A percentile compares a stretch with the other conserved stretches of the same genome.
phyloP scores from a whole-genome alignment of 2,329 filamentous ascomycete genomes.

The Myriosclerotinia scirpicola region DNA sequence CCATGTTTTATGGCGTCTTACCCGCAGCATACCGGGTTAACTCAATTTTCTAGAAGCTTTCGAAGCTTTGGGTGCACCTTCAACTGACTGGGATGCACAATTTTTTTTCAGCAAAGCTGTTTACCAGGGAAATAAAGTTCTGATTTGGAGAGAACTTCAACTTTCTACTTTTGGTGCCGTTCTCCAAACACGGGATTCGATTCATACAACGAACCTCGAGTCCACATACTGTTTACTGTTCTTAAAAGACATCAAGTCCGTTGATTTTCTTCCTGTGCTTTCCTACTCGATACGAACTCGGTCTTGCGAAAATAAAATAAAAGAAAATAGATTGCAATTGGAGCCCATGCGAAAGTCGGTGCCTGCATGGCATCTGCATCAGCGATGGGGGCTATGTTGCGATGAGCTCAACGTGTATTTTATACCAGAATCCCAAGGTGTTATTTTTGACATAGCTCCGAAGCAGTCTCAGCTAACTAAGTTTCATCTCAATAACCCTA shows the following conservation, averaged over 20 bases:
- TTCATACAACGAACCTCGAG: not conserved
- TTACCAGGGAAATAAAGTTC: too few species aligned
- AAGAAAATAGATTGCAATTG: too few species aligned
- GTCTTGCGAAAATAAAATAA: not conserved
- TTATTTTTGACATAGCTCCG: not conserved
- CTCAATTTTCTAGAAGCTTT: conserved; percentile 5
- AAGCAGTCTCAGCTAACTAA: not conserved
- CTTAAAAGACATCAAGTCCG: too few species aligned
- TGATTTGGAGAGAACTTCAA: too few species aligned
- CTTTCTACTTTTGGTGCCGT: not conserved
- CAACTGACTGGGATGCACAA: too few species aligned
- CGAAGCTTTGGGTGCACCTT: not conserved
- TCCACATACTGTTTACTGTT: not conserved
- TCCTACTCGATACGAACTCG: not conserved
- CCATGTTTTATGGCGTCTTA: not conserved
- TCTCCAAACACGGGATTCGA: too few species aligned
- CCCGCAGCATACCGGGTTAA: not conserved
- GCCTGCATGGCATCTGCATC: not conserved
- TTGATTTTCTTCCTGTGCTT: not conserved
- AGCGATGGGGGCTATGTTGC: not conserved
- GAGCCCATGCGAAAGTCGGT: not conserved
- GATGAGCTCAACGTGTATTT: not conserved
- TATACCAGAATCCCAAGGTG: not conserved
- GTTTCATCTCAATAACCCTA: not conserved
- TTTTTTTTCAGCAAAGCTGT: too few species aligned